These are phyloP conservation scores for Mucor irregularis DNA, from an alignment of 371 early-diverging fungal genomes.

Conservation along the genomic window DNA sequence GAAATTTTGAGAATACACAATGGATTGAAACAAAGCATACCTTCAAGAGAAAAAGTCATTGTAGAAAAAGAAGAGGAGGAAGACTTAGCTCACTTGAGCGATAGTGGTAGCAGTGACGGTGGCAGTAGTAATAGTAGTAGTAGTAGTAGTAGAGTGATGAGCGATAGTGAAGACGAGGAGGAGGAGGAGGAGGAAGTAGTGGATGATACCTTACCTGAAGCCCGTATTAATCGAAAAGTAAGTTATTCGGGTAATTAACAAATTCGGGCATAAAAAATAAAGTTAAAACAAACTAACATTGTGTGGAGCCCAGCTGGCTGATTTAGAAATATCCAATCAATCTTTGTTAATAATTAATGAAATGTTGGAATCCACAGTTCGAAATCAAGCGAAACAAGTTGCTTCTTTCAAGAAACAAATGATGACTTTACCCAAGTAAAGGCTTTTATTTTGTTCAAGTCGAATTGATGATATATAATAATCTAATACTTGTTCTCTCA, in stretches of 20 bases:
- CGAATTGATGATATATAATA: not conserved
- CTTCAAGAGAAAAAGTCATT: too few relatives aligned
- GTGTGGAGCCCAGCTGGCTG: conserved; percentile 35
- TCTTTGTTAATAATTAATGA: conserved; percentile 46
- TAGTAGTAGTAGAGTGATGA: not conserved
- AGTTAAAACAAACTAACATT: not conserved
- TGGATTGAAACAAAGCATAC: not conserved
- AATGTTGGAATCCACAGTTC: conserved; percentile 46
- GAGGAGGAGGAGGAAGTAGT: not conserved
- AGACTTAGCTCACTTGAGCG: too few relatives aligned
- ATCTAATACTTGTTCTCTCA: not conserved
- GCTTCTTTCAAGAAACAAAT: conserved; percentile 36
- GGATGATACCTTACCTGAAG: conserved; percentile 14
- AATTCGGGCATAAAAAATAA: not conserved
- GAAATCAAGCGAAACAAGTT: conserved; percentile 46
- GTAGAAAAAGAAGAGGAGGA: too few relatives aligned
- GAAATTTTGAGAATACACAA: not conserved
- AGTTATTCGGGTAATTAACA: conserved; percentile 1
- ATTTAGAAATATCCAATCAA: conserved; percentile 51
- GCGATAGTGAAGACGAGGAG: not conserved
- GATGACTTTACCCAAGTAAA: conserved; percentile 3
- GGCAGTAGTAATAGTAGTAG: not conserved
- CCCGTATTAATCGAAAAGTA: conserved; percentile 41
- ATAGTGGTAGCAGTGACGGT: not conserved
- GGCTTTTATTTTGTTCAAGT: not conserved